Base-by-base conservation (phyloP, 306 rosid genomes). In the Rubus idaeus region DNA sequence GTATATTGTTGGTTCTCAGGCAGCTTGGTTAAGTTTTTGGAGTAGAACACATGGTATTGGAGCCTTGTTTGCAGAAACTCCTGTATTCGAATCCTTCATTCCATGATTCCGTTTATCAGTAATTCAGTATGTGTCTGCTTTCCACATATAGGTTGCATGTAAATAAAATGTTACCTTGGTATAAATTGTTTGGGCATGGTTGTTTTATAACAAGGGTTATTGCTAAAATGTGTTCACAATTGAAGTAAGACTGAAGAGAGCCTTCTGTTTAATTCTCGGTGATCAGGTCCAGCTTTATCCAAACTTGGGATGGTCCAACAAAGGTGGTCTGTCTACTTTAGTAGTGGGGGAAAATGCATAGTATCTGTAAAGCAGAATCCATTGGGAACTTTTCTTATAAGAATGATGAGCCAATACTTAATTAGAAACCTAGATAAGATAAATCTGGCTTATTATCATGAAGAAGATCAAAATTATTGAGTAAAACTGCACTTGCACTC, bases 281-380 rank as follows among this genome's bases (percentile, higher is more conserved):
- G 18, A 6, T 56, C 26, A 23, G 53, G 46, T 40, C 70, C 71
- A 47, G 11, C 23, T 42, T 64, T 47, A 70, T 74, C 78, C 82
- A 73, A 72, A 50, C 64, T 62, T 63, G 73, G 73, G 71, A 69
- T 39, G 23, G 65, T 74, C 64, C 82, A 78, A 74, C 50, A 20
- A 66, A 1, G 64, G 58, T 51, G 64, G 64, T 49, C 44, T 30
- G n/a, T 79, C 26, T 4, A 10, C 68, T 35, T 82, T 42, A 46
- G 42, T 51, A 9, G 68, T 74, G 68, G 39, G 5, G 77, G 52
- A 75, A 52, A n/a, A n/a, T n/a, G n/a, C n/a, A 69, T 60, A 51
- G 60, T 14, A 74, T 66, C 64, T 39, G 37, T 53, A 67, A 63
- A 75, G 71, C 62, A 55, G 35, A 9, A 63, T 8, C n/a, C 64